These are phyloP conservation scores for Epichloe brachyelytri DNA, from an alignment of 2,329 filamentous ascomycete genomes.

Conservation along the genomic window DNA sequence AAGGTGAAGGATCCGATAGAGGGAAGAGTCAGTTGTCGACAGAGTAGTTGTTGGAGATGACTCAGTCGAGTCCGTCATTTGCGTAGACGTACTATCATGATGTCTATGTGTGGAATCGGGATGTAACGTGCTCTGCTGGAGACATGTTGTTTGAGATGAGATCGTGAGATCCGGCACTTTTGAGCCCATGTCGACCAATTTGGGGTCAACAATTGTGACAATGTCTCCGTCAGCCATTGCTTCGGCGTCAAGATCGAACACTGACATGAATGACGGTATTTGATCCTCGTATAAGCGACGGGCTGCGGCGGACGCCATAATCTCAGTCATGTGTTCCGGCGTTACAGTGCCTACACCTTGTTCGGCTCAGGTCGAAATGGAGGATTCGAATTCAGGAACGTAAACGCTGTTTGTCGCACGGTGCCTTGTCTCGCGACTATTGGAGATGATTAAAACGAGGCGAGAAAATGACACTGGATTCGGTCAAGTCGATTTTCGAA, in stretches of 20 bases:
- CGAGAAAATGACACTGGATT: neutral
- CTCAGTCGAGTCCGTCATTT: conserved; percentile 72
- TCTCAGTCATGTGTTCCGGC: conserved; percentile 13
- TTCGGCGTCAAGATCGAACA: conserved; percentile 53
- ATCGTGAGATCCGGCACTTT: conserved; percentile 25
- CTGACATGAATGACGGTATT: conserved; percentile 65
- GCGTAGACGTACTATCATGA: conserved; percentile 65
- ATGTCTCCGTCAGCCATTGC: conserved; percentile 39
- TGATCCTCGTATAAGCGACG: conserved; percentile 53
- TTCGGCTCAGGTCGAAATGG: neutral
- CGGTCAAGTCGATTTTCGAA: neutral
- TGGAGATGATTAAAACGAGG: neutral
- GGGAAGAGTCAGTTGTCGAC: conserved; percentile 84
- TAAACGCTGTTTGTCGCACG: neutral
- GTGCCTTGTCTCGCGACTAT: neutral
- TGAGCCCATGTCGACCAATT: conserved; percentile 35
- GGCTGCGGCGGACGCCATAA: conserved; percentile 49
- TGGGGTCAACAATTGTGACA: conserved; percentile 41
- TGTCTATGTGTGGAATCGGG: conserved; percentile 50
- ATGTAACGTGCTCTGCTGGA: conserved; percentile 28
- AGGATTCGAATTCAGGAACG: neutral
- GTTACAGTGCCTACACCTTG: neutral
- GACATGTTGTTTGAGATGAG: conserved; percentile 21
- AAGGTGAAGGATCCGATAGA: conserved; percentile 80
- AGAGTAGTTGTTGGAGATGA: conserved; percentile 92